A percentile compares a stretch with the other conserved stretches of the same genome.
These are phyloP conservation scores for Avena eriantha DNA, from an alignment of 176 grass and related monocot genomes.

Conservation along the genomic window DNA sequence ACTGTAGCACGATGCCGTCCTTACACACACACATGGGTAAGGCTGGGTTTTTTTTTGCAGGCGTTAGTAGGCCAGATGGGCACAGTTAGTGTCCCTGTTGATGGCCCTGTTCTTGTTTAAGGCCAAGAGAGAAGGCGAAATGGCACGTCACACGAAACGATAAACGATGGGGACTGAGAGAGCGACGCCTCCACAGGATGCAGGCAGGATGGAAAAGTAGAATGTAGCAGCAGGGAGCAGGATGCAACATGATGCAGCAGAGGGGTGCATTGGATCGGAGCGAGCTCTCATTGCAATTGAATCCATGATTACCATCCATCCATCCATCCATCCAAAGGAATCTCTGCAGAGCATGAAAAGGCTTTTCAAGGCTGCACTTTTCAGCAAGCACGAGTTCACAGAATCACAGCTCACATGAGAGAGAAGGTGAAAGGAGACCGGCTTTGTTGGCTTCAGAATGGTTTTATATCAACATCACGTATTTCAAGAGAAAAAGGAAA, in stretches of 20 bases:
- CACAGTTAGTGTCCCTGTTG: conserved; percentile 30
- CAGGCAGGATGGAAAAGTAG: conserved; percentile 43
- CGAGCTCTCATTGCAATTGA: conserved; percentile 27
- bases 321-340: conserved; percentile 54
- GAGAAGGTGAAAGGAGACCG: background rate
- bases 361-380: conserved; percentile 48
- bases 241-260: conserved; percentile 40
- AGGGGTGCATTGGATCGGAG: conserved; percentile 17
- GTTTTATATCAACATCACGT: background rate
- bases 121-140: conserved; percentile 20
- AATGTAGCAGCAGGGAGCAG: conserved; percentile 38
- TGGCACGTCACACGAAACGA: conserved; percentile 52
- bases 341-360: conserved; percentile 42
- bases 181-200: conserved; percentile 3
- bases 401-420: conserved; percentile 37
- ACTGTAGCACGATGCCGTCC: conserved; percentile 56
- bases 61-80: conserved; percentile 46
- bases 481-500: conserved; percentile 12
- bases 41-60: conserved; percentile 44
- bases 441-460: conserved; percentile 23
- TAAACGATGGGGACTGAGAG: conserved; percentile 35
- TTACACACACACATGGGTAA: conserved; percentile 48
- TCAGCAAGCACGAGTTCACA: conserved; percentile 14
- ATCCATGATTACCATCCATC: conserved; percentile 48
- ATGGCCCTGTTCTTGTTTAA: conserved; percentile 46